Conservation (phyloP, 106 monocot species). For the Dioscorea dumetorum region DNA sequence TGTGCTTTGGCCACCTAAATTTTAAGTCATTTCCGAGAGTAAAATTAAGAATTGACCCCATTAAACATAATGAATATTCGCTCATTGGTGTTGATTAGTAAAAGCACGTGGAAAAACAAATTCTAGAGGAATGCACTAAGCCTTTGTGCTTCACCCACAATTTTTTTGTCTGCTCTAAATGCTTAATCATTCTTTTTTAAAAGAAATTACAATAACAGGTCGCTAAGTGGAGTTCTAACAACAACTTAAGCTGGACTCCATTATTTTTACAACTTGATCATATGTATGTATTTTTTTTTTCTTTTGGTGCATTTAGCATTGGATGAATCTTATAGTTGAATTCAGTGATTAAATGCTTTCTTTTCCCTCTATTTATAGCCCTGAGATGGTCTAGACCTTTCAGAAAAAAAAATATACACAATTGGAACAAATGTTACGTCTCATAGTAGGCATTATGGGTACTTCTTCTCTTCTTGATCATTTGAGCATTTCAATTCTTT, state of each 20-base stretch:
- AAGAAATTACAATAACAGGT: background rate
- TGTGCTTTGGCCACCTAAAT: too few species aligned
- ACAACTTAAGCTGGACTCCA: background rate
- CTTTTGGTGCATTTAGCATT: too few species aligned
- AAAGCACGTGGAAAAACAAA: too few species aligned
- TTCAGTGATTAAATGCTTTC: background rate
- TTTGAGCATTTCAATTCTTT: background rate
- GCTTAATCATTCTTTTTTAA: background rate
- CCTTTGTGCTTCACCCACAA: background rate
- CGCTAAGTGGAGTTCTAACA: conserved; percentile 3
- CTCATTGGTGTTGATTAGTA: too few species aligned
- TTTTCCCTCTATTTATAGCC: background rate
- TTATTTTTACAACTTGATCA: too few species aligned
- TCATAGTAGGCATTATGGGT: background rate
- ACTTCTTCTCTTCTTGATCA: background rate
- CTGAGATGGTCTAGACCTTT: too few species aligned
- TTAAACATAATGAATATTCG: too few species aligned
- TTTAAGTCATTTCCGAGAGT: too few species aligned
- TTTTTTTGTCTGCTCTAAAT: background rate
- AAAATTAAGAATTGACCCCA: too few species aligned
- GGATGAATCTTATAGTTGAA: background rate
- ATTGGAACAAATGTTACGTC: background rate
- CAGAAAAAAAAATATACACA: too few species aligned
- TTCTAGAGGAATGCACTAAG: too few species aligned
- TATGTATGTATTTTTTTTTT: too few species aligned